Base-by-base conservation (phyloP, 1,139 yeast genomes). In the Debaryomyces nepalensis region DNA sequence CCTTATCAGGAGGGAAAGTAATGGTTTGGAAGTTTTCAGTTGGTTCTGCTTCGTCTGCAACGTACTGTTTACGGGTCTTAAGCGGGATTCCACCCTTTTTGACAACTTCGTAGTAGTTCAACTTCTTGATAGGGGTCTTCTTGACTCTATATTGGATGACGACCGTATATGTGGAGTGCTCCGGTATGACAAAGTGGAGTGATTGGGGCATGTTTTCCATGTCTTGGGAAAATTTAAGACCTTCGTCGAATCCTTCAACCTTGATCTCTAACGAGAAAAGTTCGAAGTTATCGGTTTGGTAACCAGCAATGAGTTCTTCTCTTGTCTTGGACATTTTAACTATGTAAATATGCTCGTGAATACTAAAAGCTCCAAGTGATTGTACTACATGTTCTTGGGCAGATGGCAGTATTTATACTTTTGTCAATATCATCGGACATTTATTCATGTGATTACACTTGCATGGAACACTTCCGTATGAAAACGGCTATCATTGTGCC, bases 91-190 rank as follows among this genome's bases (percentile, higher is more conserved):
- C 68, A 22, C 54, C 59, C 45, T 59, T 68, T 51, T 57, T 64
- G 19, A 67, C 68, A 9, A 55, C 60, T 46, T 69, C 75, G 43
- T 63, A 60, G 52, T 69, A 68, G 8, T 53, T 51, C 39, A 68
- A 53, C 6, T 57, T 49, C 26, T 49, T 50, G 39, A 68, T 50
- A 3, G 64, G 57, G 33, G 57, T 51, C 29, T 54, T 47, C 36
- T 54, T 57, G 22, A 65, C 70, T 32, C 49, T 55, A 44, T 59
- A 68, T 33, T 56, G 59, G 29, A 70, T 53, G 4, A 65, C 61
- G 40, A 66, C 51, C 10, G 53, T 52, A 49, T 68, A 69, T 5
- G 54, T 57, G n/a, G 64, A 52, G 36, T 55, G 50, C 43, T 69
- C 75, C 1, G 75, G 74, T 12, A 70, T 46, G 4, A 49, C 43